These are phyloP conservation scores for Podaxis sp. DNA, from an alignment of 768 basidiomycete species.

Conservation along the genomic window DNA sequence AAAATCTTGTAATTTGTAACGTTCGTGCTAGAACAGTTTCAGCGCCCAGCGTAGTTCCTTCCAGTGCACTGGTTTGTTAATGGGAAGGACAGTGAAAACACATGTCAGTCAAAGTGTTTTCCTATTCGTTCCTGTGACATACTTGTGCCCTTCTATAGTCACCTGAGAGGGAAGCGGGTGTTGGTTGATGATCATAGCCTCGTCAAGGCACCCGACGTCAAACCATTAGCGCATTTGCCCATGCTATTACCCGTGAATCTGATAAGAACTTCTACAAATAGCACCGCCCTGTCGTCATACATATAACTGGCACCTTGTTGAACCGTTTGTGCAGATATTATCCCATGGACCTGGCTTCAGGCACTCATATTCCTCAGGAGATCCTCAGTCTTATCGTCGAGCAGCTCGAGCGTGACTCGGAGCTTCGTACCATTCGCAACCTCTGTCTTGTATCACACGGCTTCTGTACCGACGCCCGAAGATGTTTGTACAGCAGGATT, in stretches of 20 bases:
- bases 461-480: background rate
- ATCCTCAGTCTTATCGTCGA: background rate
- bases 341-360: background rate
- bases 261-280: no score
- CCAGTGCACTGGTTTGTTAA: no score
- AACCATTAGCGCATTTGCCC: background rate
- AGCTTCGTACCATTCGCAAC: background rate
- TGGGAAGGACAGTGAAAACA: no score
- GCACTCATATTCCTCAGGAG: background rate
- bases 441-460: background rate
- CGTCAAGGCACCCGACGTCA: background rate
- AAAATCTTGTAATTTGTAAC: no score
- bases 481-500: background rate
- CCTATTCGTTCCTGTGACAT: no score
- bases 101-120: no score
- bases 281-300: background rate
- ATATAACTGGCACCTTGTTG: background rate
- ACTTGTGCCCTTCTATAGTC: no score
- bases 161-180: no score
- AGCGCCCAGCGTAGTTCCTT: no score
- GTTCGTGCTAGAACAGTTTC: no score
- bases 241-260: no score
- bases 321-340: background rate
- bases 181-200: no score
- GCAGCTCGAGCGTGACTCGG: background rate